Conservation (phyloP, 2,329 filamentous ascomycete species). For the Fusarium falciforme region DNA sequence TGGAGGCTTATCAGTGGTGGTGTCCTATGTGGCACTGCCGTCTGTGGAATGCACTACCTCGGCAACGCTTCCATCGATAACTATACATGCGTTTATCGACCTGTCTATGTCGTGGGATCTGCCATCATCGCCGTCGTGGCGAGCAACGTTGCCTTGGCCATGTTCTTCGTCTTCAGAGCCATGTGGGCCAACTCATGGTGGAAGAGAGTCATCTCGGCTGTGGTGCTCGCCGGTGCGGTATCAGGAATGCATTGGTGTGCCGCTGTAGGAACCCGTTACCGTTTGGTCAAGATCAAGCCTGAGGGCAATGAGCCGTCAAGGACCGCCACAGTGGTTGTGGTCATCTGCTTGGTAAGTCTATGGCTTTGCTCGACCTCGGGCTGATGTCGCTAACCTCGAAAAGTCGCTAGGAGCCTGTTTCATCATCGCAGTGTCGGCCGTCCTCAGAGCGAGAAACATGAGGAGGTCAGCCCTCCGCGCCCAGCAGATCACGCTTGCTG, state of each 20-base stretch:
- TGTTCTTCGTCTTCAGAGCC: constrained; percentile 83
- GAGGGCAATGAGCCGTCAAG: constrained; percentile 60
- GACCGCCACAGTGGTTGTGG: constrained; percentile 77
- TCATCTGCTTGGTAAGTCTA: constrained; percentile 73
- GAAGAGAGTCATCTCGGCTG: constrained; percentile 75
- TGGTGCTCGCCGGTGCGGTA: constrained; percentile 77
- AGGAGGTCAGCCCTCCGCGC: constrained; percentile 68
- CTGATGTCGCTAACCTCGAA: constrained; percentile 1
- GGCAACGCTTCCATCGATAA: constrained; percentile 87
- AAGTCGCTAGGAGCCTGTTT: constrained; percentile 72
- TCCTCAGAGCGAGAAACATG: constrained; percentile 65
- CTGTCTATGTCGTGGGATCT: constrained; percentile 73
- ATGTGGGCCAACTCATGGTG: constrained; percentile 84
- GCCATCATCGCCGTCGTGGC: constrained; percentile 78
- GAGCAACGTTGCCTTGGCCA: constrained; percentile 74
- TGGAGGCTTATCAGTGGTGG: constrained; percentile 72
- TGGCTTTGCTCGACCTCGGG: too few relatives aligned
- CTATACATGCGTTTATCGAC: constrained; percentile 73
- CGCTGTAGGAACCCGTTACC: constrained; percentile 76
- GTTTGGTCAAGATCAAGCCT: constrained; percentile 58
- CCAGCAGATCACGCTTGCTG: constrained; percentile 68
- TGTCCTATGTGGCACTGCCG: constrained; percentile 76
- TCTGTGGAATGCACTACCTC: constrained; percentile 89
- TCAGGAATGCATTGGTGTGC: constrained; percentile 92
- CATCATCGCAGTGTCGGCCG: constrained; percentile 66